phyloP scores from a whole-genome alignment of 306 rosid genomes.

The Trifolium repens region DNA sequence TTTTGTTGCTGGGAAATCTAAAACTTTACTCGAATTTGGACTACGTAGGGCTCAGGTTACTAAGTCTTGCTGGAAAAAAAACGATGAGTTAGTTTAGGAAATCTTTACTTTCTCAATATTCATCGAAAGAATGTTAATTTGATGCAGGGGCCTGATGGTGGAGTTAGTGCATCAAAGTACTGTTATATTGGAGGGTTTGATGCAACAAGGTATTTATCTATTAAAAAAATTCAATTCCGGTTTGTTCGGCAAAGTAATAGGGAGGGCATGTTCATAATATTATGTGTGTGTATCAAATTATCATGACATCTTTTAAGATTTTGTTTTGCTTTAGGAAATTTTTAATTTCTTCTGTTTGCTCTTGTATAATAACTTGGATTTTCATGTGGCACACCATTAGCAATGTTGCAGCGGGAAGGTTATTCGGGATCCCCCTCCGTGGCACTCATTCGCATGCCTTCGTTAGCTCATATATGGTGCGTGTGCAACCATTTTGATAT shows the following conservation, averaged over 20 bases:
- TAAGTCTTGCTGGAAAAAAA: conserved; percentile 31
- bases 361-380: conserved; percentile 37
- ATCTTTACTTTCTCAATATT: not conserved
- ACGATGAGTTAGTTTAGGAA: conserved; percentile 3
- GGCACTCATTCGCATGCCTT: conserved; percentile 98
- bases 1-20: conserved; percentile 88
- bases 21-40: conserved; percentile 90
- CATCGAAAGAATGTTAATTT: conserved; percentile 38
- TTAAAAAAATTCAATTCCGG: conserved; percentile 21
- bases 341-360: conserved; percentile 3
- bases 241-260: not conserved
- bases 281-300: not conserved
- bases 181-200: conserved; percentile 93
- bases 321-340: conserved; percentile 12
- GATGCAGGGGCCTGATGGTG: conserved; percentile 96
- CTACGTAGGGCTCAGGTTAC: conserved; percentile 85
- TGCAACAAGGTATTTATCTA: conserved; percentile 79
- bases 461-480: conserved; percentile 75
- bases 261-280: not conserved
- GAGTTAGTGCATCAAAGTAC: conserved; percentile 87
- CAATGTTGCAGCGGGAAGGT: conserved; percentile 86
- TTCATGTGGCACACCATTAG: conserved; percentile 49
- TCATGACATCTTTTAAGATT: conserved; percentile 12
- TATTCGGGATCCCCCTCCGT: conserved; percentile 89
- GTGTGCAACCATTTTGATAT: conserved; percentile 48